Conservation (phyloP, 306 rosid species). For the Acmispon strigosus region DNA sequence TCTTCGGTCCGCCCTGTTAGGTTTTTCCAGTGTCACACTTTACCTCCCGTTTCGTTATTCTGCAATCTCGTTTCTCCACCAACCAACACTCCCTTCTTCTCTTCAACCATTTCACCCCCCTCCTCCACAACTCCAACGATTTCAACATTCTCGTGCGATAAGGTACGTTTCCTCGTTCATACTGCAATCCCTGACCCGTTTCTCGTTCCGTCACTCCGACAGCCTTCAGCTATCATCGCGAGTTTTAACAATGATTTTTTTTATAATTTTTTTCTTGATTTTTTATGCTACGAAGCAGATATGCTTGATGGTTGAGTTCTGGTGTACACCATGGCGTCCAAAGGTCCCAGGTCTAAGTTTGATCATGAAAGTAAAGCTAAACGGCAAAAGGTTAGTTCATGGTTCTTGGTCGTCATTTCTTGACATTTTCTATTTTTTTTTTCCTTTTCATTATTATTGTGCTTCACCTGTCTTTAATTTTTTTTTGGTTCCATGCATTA, state of each 20-base stretch:
- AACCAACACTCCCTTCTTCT: neutral
- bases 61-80: neutral
- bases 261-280: neutral
- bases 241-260: neutral
- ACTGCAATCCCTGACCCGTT: neutral
- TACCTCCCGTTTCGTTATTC: neutral
- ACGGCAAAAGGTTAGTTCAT: constrained; percentile 73
- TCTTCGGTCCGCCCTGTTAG: neutral
- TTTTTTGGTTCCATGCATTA: neutral
- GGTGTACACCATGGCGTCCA: constrained; percentile 64
- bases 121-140: neutral
- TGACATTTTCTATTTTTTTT: too few species aligned
- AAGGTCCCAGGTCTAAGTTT: constrained; percentile 77
- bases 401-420: neutral
- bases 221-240: neutral
- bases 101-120: neutral
- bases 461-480: neutral
- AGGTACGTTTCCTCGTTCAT: neutral
- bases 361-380: constrained; percentile 76
- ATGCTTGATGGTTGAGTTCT: constrained; percentile 7
- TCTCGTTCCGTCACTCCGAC: neutral
- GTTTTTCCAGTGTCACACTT: constrained; percentile 4
- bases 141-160: neutral
- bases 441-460: too few species aligned
- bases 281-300: constrained; percentile 12